Evolutionary conservation across 2,329 filamentous ascomycete species (phyloP).

Genomic region (Penicillium concentricum): DNA sequence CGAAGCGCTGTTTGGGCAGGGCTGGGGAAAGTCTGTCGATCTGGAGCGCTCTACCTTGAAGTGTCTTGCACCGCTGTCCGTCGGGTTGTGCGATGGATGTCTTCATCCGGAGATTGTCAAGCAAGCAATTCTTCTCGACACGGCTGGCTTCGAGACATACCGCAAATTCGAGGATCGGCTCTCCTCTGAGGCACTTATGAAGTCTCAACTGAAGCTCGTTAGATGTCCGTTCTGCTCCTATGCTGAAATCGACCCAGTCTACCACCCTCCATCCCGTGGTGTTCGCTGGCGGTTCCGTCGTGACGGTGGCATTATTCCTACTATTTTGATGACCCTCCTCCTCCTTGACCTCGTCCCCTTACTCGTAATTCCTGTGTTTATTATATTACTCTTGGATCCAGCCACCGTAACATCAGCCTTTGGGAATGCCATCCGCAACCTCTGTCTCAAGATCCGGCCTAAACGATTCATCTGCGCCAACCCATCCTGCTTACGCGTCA

Average conservation of each 20-base stretch:
- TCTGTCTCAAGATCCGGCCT: constrained; percentile 69
- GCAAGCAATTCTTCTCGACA: constrained; percentile 68
- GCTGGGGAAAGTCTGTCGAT: constrained; percentile 80
- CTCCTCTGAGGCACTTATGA: constrained; percentile 71
- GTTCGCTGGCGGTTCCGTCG: constrained; percentile 58
- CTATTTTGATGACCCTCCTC: constrained; percentile 49
- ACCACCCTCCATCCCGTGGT: constrained; percentile 56
- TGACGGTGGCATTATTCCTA: constrained; percentile 51
- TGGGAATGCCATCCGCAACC: constrained; percentile 61
- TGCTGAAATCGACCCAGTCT: constrained; percentile 79
- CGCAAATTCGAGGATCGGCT: constrained; percentile 75
- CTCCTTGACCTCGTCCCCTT: constrained; percentile 47
- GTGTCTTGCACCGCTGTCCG: constrained; percentile 73
- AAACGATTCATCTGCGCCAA: constrained; percentile 76
- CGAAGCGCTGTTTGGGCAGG: constrained; percentile 90
- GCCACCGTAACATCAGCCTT: constrained; percentile 53
- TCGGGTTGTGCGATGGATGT: constrained; percentile 68
- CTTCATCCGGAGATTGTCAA: constrained; percentile 68
- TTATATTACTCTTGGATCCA: constrained; percentile 58
- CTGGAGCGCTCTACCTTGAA: constrained; percentile 69
- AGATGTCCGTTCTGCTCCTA: constrained; percentile 91
- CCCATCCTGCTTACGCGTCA: constrained; percentile 64
- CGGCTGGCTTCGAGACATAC: constrained; percentile 69
- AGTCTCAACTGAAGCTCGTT: constrained; percentile 71
- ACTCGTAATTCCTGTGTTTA: constrained; percentile 52